These are phyloP conservation scores for Malus hybrid DNA, from an alignment of 331 rosid genomes.

Conservation along the genomic window DNA sequence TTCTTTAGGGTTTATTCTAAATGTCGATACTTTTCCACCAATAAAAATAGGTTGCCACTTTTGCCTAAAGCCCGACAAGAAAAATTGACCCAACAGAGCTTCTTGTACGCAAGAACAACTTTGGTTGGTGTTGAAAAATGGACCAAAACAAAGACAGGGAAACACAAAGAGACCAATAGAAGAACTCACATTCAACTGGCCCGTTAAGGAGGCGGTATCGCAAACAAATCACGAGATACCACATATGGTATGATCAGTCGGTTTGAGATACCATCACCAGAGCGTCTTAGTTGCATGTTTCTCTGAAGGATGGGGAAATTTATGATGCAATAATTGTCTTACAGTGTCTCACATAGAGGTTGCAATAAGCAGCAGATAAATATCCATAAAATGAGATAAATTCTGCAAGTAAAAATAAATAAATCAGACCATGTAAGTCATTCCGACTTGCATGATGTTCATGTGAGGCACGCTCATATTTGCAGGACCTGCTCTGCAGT, in stretches of 20 bases:
- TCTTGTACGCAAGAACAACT: not conserved
- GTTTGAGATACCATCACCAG: not conserved
- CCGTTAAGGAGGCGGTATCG: not conserved
- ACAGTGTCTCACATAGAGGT: not conserved
- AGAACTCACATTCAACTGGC: not conserved
- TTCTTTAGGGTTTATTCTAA: not conserved
- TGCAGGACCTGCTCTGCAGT: conserved; percentile 79
- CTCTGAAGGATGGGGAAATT: no score
- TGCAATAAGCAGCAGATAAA: not conserved
- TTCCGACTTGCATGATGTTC: conserved; percentile 81
- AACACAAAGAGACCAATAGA: not conserved
- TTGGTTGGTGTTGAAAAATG: not conserved
- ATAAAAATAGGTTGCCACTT: not conserved
- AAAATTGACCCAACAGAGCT: not conserved
- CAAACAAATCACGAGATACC: not conserved
- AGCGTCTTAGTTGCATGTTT: not conserved
- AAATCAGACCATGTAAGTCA: conserved; percentile 83
- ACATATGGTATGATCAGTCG: not conserved
- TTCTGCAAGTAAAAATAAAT: not conserved
- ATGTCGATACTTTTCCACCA: not conserved
- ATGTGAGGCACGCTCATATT: conserved; percentile 87
- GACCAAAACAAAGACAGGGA: not conserved
- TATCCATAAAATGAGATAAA: not conserved
- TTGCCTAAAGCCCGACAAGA: not conserved
- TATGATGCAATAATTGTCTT: not conserved